Evolutionary conservation across 164 flowering plant species (phyloP), one percentile per base, ranked within the genome.

Genomic region (Piper longum): DNA sequence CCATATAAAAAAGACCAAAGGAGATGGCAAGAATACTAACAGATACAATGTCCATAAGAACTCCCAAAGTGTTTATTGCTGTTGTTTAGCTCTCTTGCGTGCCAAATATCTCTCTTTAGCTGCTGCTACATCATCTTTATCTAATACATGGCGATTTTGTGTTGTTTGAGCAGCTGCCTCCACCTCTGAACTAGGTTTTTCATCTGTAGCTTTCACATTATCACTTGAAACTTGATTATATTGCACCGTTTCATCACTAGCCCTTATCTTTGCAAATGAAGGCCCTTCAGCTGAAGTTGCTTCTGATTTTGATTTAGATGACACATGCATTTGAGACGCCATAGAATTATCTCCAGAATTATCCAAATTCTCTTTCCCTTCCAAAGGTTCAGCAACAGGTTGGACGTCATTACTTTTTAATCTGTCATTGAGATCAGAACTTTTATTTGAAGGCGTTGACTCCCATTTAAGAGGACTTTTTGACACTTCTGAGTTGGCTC

Each of bases 51-150:
- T 9, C 48, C 6, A 3, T 9, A 44, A 44, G 11, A 44, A 44
- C 48, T 44, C 48, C 48, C 0, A 44, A 44, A 26, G 36, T 44
- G 6, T 9, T 44, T 8, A 48, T 48, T 44, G 56, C 65, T 56
- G 56, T 26, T 62, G 61, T 45, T 62, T 68, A 56, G 70, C 56
- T 68, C 43, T 68, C 62, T 68, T 68, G 44, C 70, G 65, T 5
- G 70, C 66, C 66, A 68, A 62, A 57, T 56, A 68, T 6, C 70
- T 61, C 44, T 68, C 66, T 57, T 62, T 68, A 17, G 65, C 70
- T 7, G 70, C 65, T 44, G 66, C 62, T 8, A 68, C 17, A 36
- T 61, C 70, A 48, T 68, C 66, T 43, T 62, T 56, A 41, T 17
- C 62, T 41, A 60, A 62, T 43, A 62, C 62, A 48, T 68, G 65